Percentiles rank a stretch among this genome's conserved stretches.
These are phyloP conservation scores for Diaporthe longicolla DNA, from an alignment of 2,329 filamentous ascomycete genomes.

Conservation along the genomic window DNA sequence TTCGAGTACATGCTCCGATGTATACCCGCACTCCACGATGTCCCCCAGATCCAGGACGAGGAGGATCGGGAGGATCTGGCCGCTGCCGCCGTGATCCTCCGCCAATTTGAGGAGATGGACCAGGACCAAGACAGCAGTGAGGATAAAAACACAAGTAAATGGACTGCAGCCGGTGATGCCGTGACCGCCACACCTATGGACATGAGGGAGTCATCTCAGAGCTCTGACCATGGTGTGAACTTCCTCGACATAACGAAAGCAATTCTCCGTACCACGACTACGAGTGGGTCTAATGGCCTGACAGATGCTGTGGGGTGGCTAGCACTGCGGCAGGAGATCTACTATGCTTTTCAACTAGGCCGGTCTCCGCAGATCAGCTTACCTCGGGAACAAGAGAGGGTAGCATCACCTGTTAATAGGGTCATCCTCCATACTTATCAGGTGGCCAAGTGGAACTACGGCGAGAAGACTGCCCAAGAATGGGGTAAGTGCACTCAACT, in stretches of 20 bases:
- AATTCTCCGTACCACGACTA: constrained; percentile 21
- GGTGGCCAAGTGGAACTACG: constrained; percentile 19
- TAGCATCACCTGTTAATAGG: background rate
- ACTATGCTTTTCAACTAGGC: background rate
- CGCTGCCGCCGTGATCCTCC: background rate
- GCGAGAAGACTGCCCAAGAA: constrained; percentile 14
- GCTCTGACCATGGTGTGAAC: constrained; percentile 19
- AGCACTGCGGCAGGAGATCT: constrained; percentile 4
- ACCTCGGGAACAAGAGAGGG: background rate
- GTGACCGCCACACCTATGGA: background rate
- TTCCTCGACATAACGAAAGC: constrained; percentile 18
- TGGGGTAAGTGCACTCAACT: background rate
- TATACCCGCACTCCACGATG: background rate
- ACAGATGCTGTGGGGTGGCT: constrained; percentile 6
- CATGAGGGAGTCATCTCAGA: constrained; percentile 7
- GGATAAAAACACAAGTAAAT: background rate
- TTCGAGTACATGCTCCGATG: constrained; percentile 23
- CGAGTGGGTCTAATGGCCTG: constrained; percentile 8
- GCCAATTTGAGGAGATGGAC: constrained; percentile 9
- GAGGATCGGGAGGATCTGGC: background rate
- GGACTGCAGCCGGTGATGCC: background rate
- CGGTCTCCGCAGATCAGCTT: constrained; percentile 9
- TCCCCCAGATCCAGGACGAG: constrained; percentile 17
- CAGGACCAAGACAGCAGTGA: background rate
- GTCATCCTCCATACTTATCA: constrained; percentile 16